Base-by-base conservation (phyloP, 192 early-diverging fungal genomes). In the Coemansia aciculifera region DNA sequence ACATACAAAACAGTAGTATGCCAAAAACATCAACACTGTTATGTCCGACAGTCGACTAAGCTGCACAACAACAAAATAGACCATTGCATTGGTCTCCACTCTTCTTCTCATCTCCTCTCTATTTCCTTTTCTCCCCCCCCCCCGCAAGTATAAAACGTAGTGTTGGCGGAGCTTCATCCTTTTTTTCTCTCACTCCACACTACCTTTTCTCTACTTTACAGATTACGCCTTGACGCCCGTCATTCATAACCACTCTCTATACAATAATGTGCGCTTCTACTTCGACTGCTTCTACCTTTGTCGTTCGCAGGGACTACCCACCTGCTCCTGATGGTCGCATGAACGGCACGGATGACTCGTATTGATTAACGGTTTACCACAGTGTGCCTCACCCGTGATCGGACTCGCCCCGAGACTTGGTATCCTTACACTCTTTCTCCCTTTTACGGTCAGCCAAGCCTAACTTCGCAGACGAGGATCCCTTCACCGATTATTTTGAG, bases 251-350 rank as follows among this genome's bases (percentile, higher is more conserved):
- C 40, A 12, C 17, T 24, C n/a, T 19, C 43, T 57, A 24, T 52
- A 49, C 67, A 39, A 64, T 40, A 67, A 71, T 77, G 74, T 46
- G 9, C 52, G 21, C 61, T 60, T 19, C 56, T 44, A 43, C 17
- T 19, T 69, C 67, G 38, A 37, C 24, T 36, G 42, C 36, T 19
- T 37, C 34, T 46, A 24, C 21, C 37, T 21, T 39, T 32, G 46
- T 46, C 54, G 51, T 71, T 9, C 52, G 31, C 59, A 71, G 74
- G 56, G 74, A 77, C 74, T 71, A 56, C 31, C 54, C 54, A 3
- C 54, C 54, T 2, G 54, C 54, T 56, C 54, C 54, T n/a, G 54
- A 56, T 31, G 54, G 54, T 15, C 54, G 54, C 29, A 56, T 56
- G 54, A 56, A 56, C 29, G 29, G 54, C 15, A 11, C 29, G 12